Evolutionary conservation across 73 alveolate genomes (phyloP), one percentile per base, ranked within the genome.

Genomic region (Uronychia binucleata): DNA sequence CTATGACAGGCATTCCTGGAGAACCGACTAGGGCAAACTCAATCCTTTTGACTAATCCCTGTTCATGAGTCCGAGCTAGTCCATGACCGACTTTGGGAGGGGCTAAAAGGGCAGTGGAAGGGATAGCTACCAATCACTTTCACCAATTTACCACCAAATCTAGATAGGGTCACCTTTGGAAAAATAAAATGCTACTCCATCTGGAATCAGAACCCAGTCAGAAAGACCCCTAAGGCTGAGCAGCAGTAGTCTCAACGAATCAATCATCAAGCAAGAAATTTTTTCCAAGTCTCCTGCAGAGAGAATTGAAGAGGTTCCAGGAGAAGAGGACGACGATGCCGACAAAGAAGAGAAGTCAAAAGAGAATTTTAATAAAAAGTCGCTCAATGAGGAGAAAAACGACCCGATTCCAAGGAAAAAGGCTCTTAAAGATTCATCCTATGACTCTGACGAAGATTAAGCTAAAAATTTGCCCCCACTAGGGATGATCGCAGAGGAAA

Each of bases 361-460:
- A 75, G 30, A 1, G 81, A 75, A 28, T 26, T 13, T 58, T 28
- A 75, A 8, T 75, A 28, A 8, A 75, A 1, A 1, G 5, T 75
- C 46, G 8, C 5, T 46, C 67, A 11, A 5, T 11, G 67, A 30
- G 32, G 30, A 26, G 1, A 32, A 75, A 5, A 28, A 28, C 27
- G 81, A 75, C 27, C n/a, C n/a, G n/a, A n/a, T n/a, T n/a, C n/a
- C n/a, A n/a, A n/a, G n/a, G n/a, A n/a, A n/a, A n/a, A n/a, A n/a
- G n/a, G n/a, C n/a, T n/a, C n/a, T n/a, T n/a, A n/a, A n/a, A n/a
- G n/a, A n/a, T n/a, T n/a, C n/a, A n/a, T n/a, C n/a, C n/a, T n/a
- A n/a, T n/a, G n/a, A n/a, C n/a, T 25, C 81, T 28, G 81, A 75
- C 46, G 81, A 75, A 8, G 81, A 75, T 28, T 1, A 8, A 8